Base-by-base conservation (phyloP, 306 rosid genomes). In the Lagenaria siceraria region DNA sequence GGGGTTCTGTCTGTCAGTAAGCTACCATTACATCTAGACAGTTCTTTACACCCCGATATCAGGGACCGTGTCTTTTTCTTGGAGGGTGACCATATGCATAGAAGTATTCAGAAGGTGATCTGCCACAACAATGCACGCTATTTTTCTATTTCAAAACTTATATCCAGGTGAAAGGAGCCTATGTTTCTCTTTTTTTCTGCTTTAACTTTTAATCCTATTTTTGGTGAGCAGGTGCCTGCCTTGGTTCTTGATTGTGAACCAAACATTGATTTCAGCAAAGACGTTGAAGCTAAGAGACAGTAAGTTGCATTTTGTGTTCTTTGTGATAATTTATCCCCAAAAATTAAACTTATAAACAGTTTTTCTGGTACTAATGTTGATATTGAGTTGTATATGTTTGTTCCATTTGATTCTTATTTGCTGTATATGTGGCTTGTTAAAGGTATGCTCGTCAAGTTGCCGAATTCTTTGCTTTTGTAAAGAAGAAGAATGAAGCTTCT, bases 361-460 rank as follows among this genome's bases (percentile, higher is more conserved):
- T n/a, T 29, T 19, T 40, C 40, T 40, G 18, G 55, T 15, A 69
- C 22, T 69, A 22, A 40, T 60, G 64, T 8, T 13, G 56, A 43
- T 42, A 17, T 6, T 33, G 14, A 48, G 12, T 19, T 64, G 25
- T 10, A 42, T 24, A 25, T 42, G 51, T 22, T 63, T 60, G 38
- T 80, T 51, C 63, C 72, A 53, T 60, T 46, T 42, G 13, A 70
- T 46, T 71, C 4, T 48, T 25, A 66, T 13, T 3, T 7, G 0
- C 35, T 69, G 10, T 12, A 19, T 31, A 70, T 81, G 55, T 66
- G 63, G 38, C 74, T 74, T 77, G 80, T 52, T 81, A 88, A 87
- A 94, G 98, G 89, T 92, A 92, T 85, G 98, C 99, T 3, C 93
- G 91, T 42, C 99, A 95, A 84, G 97, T 95, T 65, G 97, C 97